Evolutionary conservation across 306 rosid species (phyloP).

Genomic region (Castanea sativa): DNA sequence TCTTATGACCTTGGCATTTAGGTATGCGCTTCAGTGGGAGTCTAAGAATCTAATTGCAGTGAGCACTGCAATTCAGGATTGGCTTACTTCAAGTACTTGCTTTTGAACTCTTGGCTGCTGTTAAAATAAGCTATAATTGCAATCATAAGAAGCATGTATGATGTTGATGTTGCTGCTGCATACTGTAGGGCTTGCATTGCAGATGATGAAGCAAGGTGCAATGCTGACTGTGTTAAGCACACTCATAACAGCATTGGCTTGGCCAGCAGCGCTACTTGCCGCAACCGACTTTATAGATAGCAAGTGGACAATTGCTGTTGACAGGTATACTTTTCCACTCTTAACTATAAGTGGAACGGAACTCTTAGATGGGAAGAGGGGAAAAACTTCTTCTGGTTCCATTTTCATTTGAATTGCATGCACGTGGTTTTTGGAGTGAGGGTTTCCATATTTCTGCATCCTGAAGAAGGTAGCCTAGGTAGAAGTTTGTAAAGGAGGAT

Average conservation of each 20-base stretch:
- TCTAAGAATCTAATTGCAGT: slow-evolving; percentile 55
- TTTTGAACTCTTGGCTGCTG: slow-evolving; percentile 17
- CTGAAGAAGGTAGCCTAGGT: background rate
- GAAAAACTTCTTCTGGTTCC: background rate
- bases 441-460: too few relatives aligned
- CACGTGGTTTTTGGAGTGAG: too few relatives aligned
- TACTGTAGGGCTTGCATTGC: slow-evolving; percentile 33
- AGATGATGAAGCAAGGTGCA: slow-evolving; percentile 64
- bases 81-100: slow-evolving; percentile 60
- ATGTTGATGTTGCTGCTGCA: slow-evolving; percentile 14
- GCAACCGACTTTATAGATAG: slow-evolving; percentile 65
- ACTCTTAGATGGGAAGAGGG: background rate
- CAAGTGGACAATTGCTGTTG: slow-evolving; percentile 65
- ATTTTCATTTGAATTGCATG: background rate
- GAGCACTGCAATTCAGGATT: slow-evolving; percentile 61
- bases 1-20: slow-evolving; percentile 30
- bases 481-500: background rate
- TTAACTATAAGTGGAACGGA: background rate
- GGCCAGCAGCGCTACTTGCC: slow-evolving; percentile 61
- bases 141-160: slow-evolving; percentile 6
- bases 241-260: slow-evolving; percentile 56
- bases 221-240: slow-evolving; percentile 61
- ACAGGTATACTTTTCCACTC: slow-evolving; percentile 42
- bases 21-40: slow-evolving; percentile 60
- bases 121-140: background rate